These are phyloP conservation scores for Suhomyces maxii DNA, from an alignment of 1,139 yeast genomes.

Conservation along the genomic window DNA sequence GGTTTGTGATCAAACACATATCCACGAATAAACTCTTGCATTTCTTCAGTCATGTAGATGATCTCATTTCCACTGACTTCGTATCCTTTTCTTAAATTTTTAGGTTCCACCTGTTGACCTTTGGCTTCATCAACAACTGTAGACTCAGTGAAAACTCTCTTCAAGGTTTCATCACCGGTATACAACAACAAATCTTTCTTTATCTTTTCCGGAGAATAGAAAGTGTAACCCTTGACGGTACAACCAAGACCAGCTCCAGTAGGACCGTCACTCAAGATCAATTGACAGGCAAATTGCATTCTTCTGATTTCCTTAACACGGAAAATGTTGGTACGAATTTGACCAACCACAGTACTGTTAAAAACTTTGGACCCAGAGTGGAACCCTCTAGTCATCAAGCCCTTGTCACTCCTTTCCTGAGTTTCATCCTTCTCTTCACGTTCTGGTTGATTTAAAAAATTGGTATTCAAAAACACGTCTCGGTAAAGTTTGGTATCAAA, in stretches of 20 bases:
- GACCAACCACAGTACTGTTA: slow-evolving; percentile 40
- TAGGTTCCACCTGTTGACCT: slow-evolving; percentile 18
- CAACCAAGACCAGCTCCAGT: slow-evolving; percentile 52
- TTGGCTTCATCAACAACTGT: slow-evolving; percentile 22
- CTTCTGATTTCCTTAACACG: slow-evolving; percentile 63
- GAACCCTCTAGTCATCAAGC: slow-evolving; percentile 10
- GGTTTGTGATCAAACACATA: slow-evolving; percentile 39
- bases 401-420: slow-evolving; percentile 5
- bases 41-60: slow-evolving; percentile 28
- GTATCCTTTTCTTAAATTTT: slow-evolving; percentile 27
- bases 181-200: slow-evolving; percentile 42
- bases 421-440: neutral
- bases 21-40: slow-evolving; percentile 30
- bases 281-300: slow-evolving; percentile 61
- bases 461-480: slow-evolving; percentile 52
- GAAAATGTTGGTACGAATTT: slow-evolving; percentile 51
- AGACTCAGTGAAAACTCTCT: slow-evolving; percentile 54
- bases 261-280: slow-evolving; percentile 42
- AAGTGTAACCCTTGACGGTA: slow-evolving; percentile 69
- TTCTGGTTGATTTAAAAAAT: slow-evolving; percentile 24
- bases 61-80: slow-evolving; percentile 28
- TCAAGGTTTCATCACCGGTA: slow-evolving; percentile 51
- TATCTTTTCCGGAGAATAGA: slow-evolving; percentile 56
- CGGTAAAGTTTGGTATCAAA: slow-evolving; percentile 59
- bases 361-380: slow-evolving; percentile 12